Evolutionary conservation across 371 early-diverging fungal species (phyloP).

Genomic region (Mucor sp.): DNA sequence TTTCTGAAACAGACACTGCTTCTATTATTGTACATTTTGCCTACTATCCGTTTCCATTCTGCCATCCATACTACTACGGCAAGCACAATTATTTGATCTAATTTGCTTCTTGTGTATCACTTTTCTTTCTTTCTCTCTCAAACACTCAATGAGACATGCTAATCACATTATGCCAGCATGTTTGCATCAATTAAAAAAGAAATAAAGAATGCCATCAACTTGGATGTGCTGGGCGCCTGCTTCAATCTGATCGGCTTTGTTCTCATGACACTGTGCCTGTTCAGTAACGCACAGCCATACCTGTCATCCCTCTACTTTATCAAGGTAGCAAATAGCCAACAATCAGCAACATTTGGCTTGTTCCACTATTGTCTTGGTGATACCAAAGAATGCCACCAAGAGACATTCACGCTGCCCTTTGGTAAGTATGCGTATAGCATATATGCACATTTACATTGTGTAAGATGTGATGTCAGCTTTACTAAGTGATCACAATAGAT

Average conservation of each 20-base stretch:
- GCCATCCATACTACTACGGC: no score
- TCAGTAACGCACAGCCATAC: background rate
- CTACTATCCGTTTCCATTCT: no score
- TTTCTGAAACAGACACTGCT: no score
- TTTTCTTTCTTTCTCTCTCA: background rate
- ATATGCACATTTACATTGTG: no score
- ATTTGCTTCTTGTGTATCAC: background rate
- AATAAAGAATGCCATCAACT: background rate
- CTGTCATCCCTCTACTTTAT: background rate
- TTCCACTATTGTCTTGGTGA: background rate
- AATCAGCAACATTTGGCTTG: background rate
- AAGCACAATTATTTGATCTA: no score
- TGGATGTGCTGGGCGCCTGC: background rate
- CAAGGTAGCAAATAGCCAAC: background rate
- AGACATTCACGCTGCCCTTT: background rate
- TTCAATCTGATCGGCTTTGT: background rate
- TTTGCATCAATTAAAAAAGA: background rate
- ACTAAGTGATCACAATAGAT: background rate
- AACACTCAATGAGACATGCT: background rate
- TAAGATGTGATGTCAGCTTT: no score
- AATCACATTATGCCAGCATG: background rate
- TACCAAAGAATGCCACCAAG: background rate
- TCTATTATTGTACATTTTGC: no score
- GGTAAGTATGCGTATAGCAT: background rate
- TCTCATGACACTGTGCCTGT: background rate